Percentiles rank a stretch among this genome's conserved stretches.
These are phyloP conservation scores for Fagus crenata DNA, from an alignment of 306 rosid species.

Conservation along the genomic window DNA sequence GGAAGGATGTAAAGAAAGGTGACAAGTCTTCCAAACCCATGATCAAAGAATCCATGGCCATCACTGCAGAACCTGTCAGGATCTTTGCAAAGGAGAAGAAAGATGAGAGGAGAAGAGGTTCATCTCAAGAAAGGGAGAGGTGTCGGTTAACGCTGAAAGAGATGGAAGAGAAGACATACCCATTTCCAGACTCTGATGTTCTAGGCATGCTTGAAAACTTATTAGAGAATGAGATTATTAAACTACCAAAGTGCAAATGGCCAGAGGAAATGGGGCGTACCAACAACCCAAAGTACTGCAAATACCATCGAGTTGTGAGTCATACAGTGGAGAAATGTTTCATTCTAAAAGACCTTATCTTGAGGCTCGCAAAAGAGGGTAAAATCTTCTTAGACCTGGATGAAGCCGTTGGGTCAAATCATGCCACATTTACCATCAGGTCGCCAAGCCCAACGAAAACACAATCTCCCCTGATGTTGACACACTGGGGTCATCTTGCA, in stretches of 20 bases:
- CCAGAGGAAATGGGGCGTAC: background rate
- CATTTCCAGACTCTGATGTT: background rate
- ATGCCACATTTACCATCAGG: background rate
- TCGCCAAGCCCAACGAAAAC: background rate
- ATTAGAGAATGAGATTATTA: background rate
- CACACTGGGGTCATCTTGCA: too few relatives aligned
- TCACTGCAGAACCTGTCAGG: background rate
- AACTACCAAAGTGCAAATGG: background rate
- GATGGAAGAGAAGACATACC: background rate
- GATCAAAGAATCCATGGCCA: background rate
- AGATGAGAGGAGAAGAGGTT: background rate
- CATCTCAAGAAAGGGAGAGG: background rate
- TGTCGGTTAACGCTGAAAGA: background rate
- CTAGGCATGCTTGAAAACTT: background rate
- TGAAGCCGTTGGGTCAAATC: background rate
- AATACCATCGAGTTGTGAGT: background rate
- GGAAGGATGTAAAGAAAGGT: background rate
- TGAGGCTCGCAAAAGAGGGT: background rate
- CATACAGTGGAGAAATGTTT: background rate
- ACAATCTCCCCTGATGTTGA: too few relatives aligned
- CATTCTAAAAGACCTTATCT: background rate
- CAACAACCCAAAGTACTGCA: background rate
- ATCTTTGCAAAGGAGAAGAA: background rate
- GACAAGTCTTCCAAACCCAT: background rate
- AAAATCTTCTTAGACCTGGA: background rate